Evolutionary conservation across 2,329 filamentous ascomycete genomes (phyloP).

Genomic region (Colletotrichum filicis): DNA sequence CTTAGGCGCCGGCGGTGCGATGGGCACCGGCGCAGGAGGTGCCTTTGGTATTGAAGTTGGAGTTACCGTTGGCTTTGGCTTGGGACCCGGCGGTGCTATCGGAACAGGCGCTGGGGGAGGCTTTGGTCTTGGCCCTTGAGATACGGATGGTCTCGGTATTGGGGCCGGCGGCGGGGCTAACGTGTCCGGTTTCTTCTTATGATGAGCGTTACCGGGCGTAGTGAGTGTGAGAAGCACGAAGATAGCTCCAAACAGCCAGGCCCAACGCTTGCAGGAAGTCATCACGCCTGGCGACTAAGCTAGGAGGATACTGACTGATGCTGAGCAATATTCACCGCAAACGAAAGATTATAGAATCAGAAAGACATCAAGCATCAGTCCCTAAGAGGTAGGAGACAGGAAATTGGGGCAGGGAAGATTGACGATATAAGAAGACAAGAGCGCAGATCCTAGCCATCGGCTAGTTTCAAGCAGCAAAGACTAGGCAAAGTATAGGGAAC

Average conservation of each 20-base stretch:
- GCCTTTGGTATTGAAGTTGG: not conserved
- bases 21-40: not conserved
- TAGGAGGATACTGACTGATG: not conserved
- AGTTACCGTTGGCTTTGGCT: not conserved
- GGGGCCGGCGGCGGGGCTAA: not conserved
- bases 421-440: conserved; percentile 14
- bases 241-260: not conserved
- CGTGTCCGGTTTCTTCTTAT: not conserved
- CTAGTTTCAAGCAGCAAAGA: not conserved
- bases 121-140: not conserved
- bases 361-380: not conserved
- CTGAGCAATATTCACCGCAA: not conserved
- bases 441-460: not conserved
- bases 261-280: conserved; percentile 9
- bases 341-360: not conserved
- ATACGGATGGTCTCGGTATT: not conserved
- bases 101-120: not conserved
- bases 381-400: no score
- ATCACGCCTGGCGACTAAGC: not conserved
- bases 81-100: not conserved
- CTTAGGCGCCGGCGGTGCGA: not conserved
- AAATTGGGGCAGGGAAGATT: not conserved
- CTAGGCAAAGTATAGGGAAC: not conserved
- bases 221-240: not conserved
- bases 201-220: not conserved